Base-by-base conservation (phyloP, 768 basidiomycete species). In the Leccinum pellstonianum region DNA sequence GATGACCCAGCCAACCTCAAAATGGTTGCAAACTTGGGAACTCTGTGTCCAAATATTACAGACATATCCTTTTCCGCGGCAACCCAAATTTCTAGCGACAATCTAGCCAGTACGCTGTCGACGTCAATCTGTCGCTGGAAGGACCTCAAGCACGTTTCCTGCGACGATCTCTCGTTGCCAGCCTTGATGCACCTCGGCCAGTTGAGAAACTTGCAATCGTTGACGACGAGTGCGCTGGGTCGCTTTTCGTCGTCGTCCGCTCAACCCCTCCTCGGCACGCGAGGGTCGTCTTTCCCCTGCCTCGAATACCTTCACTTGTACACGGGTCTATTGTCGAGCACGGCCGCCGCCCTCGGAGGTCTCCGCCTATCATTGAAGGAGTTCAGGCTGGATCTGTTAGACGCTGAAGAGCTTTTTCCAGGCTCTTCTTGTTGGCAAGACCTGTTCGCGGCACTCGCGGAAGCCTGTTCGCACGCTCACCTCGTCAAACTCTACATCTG, bases 301-400 rank as follows among this genome's bases (percentile, higher is more conserved):
- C 66, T 69, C 33, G 58, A 49, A 35, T 31, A 21, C 50, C 68
- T 69, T 54, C 68, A 69, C 47, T 17, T 69, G 3, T 70, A 70
- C 55, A 50, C 66, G 1, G 59, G 53, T 25, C 49, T 55, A 2
- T 41, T 70, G 27, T 62, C 66, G 9, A 60, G 60, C 1, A 54
- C 57, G 0, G 58, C 58, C 1, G 21, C 58, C 23, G 68, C 51
- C 48, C 10, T 69, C 4, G 17, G 5, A 3, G 51, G 35, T 31
- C 55, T 68, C 12, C 60, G 25, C 19, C 55, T 69, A 2, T 31
- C 52, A 11, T 38, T 69, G 33, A 46, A 62, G 6, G 64, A 69
- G 12, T 66, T 69, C 23, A 54, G 60, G n/a, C 60, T 70, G 5
- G 68, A 68, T 31, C 19, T 70, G 0, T 68, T 70, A 25, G 64